phyloP scores from a whole-genome alignment of 2,329 filamentous ascomycete genomes.

The Dendryphion nanum region DNA sequence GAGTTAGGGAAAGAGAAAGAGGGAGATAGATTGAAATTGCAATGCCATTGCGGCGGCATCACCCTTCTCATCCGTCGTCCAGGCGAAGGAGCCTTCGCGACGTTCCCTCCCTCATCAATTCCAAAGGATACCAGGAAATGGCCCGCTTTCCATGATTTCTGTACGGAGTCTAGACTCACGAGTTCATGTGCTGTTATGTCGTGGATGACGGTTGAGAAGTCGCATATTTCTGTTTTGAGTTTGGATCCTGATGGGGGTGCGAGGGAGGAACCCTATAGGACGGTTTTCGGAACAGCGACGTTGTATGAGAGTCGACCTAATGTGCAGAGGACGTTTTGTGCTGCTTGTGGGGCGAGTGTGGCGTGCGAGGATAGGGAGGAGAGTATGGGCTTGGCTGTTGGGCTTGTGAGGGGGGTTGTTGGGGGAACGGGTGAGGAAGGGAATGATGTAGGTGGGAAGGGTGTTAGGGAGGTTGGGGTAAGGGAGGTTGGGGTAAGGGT shows the following conservation, averaged over 20 bases:
- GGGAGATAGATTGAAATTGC: constrained; percentile 48
- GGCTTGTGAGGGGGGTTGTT: too few relatives aligned
- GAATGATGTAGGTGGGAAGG: constrained; percentile 63
- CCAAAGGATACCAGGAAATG: constrained; percentile 56
- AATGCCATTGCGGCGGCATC: constrained; percentile 57
- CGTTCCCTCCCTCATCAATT: constrained; percentile 53
- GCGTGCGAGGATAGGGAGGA: not conserved
- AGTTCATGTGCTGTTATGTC: constrained; percentile 63
- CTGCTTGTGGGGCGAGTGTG: constrained; percentile 60
- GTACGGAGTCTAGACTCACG: constrained; percentile 59
- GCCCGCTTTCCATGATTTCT: constrained; percentile 56
- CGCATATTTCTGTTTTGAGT: too few relatives aligned
- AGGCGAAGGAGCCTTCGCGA: constrained; percentile 47
- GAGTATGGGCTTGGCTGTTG: too few relatives aligned
- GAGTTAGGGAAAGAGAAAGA: too few relatives aligned
- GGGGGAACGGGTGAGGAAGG: too few relatives aligned
- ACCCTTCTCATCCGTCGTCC: constrained; percentile 59
- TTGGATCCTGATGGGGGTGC: too few relatives aligned
- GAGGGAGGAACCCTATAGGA: constrained; percentile 36
- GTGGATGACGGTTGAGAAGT: constrained; percentile 64
- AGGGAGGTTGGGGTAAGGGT: constrained; percentile 55
- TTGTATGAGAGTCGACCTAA: constrained; percentile 55
- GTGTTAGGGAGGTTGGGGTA: constrained; percentile 54
- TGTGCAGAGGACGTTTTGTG: constrained; percentile 63
- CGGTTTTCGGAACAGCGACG: constrained; percentile 47